Percentiles rank a stretch among this genome's conserved stretches.
Evolutionary conservation across 1,139 yeast genomes (phyloP).

Genomic region (Scheffersomyces illinoinensis): DNA sequence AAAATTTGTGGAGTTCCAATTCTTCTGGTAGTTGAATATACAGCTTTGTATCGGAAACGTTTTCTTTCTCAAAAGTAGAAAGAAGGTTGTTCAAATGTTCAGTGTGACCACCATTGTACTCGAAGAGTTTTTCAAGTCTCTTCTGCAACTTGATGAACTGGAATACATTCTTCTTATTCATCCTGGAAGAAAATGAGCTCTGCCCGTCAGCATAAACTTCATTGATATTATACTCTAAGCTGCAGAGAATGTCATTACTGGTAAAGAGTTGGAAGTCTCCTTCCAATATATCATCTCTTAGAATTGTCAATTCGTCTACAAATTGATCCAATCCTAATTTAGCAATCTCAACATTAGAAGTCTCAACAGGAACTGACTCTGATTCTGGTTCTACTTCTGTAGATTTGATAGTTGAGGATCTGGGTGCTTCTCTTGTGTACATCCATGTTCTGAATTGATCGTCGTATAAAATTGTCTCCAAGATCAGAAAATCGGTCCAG

Average conservation of each 20-base stretch:
- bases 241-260: constrained; percentile 9
- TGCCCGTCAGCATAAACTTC: constrained; percentile 9
- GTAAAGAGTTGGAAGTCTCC: neutral
- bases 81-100: constrained; percentile 31
- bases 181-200: constrained; percentile 14
- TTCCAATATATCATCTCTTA: constrained; percentile 9
- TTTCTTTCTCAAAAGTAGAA: neutral
- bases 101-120: constrained; percentile 29
- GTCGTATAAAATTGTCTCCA: constrained; percentile 8
- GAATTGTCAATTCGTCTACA: constrained; percentile 18
- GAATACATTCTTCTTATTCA: constrained; percentile 17
- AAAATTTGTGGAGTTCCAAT: constrained; percentile 12
- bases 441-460: constrained; percentile 2
- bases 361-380: neutral
- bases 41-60: neutral
- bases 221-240: constrained; percentile 19
- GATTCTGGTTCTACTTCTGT: neutral
- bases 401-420: neutral
- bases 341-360: constrained; percentile 19
- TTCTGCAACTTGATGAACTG: constrained; percentile 19
- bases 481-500: constrained; percentile 6
- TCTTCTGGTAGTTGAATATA: constrained; percentile 19
- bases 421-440: neutral
- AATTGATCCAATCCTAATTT: constrained; percentile 25
- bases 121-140: constrained; percentile 21